Evolutionary conservation across 2,329 filamentous ascomycete species (phyloP), one percentile per base, ranked within the genome.

Genomic region (Microsporum audouinii): DNA sequence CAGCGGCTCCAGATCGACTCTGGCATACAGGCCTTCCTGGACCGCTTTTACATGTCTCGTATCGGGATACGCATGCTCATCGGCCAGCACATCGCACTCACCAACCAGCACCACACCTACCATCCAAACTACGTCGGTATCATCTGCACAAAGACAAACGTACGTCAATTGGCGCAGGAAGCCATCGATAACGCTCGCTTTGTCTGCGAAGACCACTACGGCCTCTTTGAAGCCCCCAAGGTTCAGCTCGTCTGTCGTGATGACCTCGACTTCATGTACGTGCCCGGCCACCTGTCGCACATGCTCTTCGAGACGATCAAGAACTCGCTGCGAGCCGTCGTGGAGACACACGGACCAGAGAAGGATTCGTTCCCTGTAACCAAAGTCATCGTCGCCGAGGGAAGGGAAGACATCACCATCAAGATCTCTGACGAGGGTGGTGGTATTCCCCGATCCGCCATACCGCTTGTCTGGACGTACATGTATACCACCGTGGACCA

Each of bases 241-340:
- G 88, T 99, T 67, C 91, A 97, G 76, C 87, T 99, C 61, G 89
- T 99, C 63, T 99, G 94, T 80, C 91, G 91, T 70, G 88, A 90
- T 17, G 86, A 95, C 73, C 82, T 99, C 70, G 88, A 95, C 79
- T 99, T 99, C 78, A 99, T 99, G 94, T 99, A 99, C 72, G 94
- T 99, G 60, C 94, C 94, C 0, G 94, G 94, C n/a, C 94, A 99
- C 77, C 74, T 99, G 74, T 96, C 91, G 67, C 94, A 99, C 78
- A 99, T 99, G 94, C 87, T 99, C 58, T 99, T 99, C 75, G 94
- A 99, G 78, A 99, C 94, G 1, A 81, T 99, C 73, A 99, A 99
- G 79, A 99, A 99, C 80, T 96, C 91, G 61, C 81, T 99, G 67
- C 89, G 94, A 72, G 94, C 94, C 59, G 94, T 99, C 43, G 94